Conservation (phyloP, 768 basidiomycete species). For the Boletus rex-veris region DNA sequence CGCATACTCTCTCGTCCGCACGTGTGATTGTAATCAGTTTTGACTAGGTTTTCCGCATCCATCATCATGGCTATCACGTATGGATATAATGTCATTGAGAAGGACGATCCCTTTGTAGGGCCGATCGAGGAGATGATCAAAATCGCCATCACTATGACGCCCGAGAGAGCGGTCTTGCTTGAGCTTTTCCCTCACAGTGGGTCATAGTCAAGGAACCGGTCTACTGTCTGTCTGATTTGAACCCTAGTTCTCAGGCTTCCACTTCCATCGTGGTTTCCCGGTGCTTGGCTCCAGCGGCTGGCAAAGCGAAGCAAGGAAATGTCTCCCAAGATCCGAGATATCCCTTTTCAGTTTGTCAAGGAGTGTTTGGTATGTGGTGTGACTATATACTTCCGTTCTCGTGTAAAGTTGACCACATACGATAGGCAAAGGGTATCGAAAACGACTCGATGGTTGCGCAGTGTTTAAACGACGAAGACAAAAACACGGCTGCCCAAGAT, state of each 20-base stretch:
- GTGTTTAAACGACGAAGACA: constrained; percentile 8
- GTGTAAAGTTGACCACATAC: neutral
- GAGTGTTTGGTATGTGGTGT: constrained; percentile 13
- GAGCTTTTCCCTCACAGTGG: constrained; percentile 19
- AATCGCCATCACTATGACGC: constrained; percentile 10
- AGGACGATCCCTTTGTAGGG: constrained; percentile 18
- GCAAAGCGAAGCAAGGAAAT: constrained; percentile 8
- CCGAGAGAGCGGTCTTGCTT: constrained; percentile 19
- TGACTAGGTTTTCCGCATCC: constrained; percentile 18
- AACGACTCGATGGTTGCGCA: constrained; percentile 24
- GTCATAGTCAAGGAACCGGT: neutral
- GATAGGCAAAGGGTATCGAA: constrained; percentile 18
- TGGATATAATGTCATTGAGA: constrained; percentile 16
- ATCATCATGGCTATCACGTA: constrained; percentile 20
- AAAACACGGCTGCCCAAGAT: neutral
- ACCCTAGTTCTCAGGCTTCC: constrained; percentile 18
- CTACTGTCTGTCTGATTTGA: neutral
- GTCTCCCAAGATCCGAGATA: constrained; percentile 11
- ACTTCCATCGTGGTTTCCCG: constrained; percentile 20
- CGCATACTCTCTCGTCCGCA: constrained; percentile 6
- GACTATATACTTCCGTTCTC: neutral
- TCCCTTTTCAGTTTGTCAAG: constrained; percentile 25
- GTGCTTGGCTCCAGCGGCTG: constrained; percentile 9
- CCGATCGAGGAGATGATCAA: constrained; percentile 12
- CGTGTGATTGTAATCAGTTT: neutral